Evolutionary conservation across 1,284 basidiomycete genomes (phyloP), one percentile per base, ranked within the genome.

Genomic region (Heterobasidion occidentale): DNA sequence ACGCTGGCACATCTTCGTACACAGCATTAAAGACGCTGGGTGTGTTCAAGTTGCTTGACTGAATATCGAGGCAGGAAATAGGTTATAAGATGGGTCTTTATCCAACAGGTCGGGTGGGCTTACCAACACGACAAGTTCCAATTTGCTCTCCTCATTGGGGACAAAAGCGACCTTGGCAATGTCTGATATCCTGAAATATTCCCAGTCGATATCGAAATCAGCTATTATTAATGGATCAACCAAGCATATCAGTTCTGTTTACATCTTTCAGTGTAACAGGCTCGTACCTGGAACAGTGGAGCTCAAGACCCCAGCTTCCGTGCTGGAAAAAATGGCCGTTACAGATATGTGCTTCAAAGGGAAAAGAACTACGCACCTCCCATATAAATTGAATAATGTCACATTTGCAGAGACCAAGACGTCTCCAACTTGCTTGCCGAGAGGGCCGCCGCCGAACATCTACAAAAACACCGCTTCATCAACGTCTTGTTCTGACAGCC

Each of bases 1-100:
- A 70, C 4, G 60, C 68, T 20, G 60, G 56, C 2, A 47, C 44
- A 33, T 64, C 65, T 9, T 63, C 58, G 17, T 64, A 20, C 17
- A 48, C 55, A 9, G 55, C 60, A 53, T 69, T 69, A 17, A 60
- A 38, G 11, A 64, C 59, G 15, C 54, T 38, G 19, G 60, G 56
- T 27, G 52, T 59, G 47, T 56, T 58, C 7, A 19, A 8, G 11
- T 54, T 52, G 9, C 36, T 53, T 4, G 44, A 36, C 62, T 48
- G 4, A 4, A 20, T 33, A 11, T 15, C 3, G 3, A 4, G 15
- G 12, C 11, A 11, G 46, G 19, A 9, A 3, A 42, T 12, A 12
- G 38, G 11, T n/a, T 27, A 27, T 27, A 27, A 27, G 27, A 27
- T 27, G 5, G 27, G 27, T 27, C 27, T 6, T 27, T 5, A 27